Percentiles rank a stretch among this genome's conserved stretches.
These are phyloP conservation scores for Microdochium nivale DNA, from an alignment of 2,329 filamentous ascomycete genomes.

Conservation along the genomic window DNA sequence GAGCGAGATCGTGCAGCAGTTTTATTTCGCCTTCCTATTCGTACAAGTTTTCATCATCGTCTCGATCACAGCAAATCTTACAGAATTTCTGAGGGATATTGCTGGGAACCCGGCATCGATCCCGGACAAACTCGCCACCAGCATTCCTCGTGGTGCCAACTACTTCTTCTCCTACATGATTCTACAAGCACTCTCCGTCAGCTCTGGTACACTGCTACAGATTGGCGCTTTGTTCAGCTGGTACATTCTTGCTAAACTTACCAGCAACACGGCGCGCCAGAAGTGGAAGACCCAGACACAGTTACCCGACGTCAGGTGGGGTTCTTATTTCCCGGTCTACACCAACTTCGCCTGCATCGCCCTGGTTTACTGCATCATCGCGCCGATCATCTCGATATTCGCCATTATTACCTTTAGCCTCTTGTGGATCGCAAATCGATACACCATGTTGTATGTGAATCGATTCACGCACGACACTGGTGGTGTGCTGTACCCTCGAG, in stretches of 20 bases:
- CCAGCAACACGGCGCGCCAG: conserved; percentile 72
- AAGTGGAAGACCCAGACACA: conserved; percentile 83
- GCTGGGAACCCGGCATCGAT: conserved; percentile 54
- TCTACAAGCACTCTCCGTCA: conserved; percentile 84
- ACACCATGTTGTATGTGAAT: conserved; percentile 91
- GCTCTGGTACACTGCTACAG: conserved; percentile 81
- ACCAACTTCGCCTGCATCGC: conserved; percentile 94
- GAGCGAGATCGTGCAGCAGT: conserved; percentile 78
- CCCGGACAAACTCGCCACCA: conserved; percentile 63
- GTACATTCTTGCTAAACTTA: conserved; percentile 70
- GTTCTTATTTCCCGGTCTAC: conserved; percentile 89
- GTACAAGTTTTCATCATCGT: conserved; percentile 92
- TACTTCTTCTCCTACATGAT: conserved; percentile 99
- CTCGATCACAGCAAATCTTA: conserved; percentile 65
- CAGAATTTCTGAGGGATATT: conserved; percentile 53
- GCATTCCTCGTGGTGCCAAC: conserved; percentile 79
- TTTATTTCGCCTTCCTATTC: conserved; percentile 91
- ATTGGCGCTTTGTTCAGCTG: conserved; percentile 70
- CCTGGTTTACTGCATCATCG: conserved; percentile 79
- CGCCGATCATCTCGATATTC: conserved; percentile 86
- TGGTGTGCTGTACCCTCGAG: conserved; percentile 81
- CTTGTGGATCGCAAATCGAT: conserved; percentile 93
- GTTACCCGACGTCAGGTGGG: conserved; percentile 76
- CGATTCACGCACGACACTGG: conserved; percentile 87
- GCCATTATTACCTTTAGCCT: conserved; percentile 86